Evolutionary conservation across 208 protist genomes (phyloP).

Genomic region (Lotmaria passim): DNA sequence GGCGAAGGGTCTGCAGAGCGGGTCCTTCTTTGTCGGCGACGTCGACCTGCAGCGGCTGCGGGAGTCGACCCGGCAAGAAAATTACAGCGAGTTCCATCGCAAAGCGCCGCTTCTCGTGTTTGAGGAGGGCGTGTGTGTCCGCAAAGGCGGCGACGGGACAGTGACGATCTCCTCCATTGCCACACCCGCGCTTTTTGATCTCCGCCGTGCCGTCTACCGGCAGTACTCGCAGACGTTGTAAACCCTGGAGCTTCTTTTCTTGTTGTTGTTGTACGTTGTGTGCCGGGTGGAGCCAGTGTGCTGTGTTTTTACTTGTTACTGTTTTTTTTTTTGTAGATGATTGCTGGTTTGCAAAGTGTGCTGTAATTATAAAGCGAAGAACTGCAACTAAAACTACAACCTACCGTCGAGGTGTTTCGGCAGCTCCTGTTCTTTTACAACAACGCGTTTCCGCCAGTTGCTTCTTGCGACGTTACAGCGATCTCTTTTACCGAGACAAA

Average conservation of each 20-base stretch:
- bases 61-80: constrained; percentile 56
- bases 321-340: too few species aligned
- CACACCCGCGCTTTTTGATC: constrained; percentile 74
- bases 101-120: constrained; percentile 85
- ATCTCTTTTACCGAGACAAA: too few species aligned
- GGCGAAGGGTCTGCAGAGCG: constrained; percentile 55
- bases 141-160: constrained; percentile 69
- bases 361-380: too few species aligned
- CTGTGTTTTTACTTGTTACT: not conserved
- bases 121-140: constrained; percentile 79
- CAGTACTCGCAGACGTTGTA: constrained; percentile 83
- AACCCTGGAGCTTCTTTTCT: too few species aligned
- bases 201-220: constrained; percentile 76
- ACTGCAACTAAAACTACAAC: too few species aligned
- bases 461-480: too few species aligned
- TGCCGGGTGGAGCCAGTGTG: not conserved
- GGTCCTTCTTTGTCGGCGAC: constrained; percentile 87
- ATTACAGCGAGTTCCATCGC: constrained; percentile 70
- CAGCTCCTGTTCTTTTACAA: too few species aligned
- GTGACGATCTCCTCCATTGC: constrained; percentile 82
- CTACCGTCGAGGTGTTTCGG: too few species aligned
- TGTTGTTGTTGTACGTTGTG: not conserved
- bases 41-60: constrained; percentile 67
- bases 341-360: too few species aligned
- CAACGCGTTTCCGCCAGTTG: too few species aligned